These are phyloP conservation scores for Euphorbia corollata DNA, from an alignment of 441 rosid genomes.

Conservation along the genomic window DNA sequence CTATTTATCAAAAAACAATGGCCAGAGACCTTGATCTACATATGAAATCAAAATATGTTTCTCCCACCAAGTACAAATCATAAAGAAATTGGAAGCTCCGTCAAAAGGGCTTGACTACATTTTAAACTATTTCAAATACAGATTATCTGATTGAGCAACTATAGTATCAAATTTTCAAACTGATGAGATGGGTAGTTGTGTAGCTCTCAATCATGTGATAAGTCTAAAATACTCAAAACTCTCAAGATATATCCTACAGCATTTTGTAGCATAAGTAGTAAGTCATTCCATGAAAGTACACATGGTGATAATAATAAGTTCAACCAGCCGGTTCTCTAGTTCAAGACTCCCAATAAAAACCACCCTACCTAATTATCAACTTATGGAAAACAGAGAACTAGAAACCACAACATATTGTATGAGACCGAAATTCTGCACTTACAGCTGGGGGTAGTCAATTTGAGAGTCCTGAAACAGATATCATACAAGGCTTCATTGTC, in stretches of 20 bases:
- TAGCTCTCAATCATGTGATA: neutral
- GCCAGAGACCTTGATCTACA: too few relatives aligned
- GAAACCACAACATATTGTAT: neutral
- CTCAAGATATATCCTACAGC: neutral
- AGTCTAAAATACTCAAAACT: too few relatives aligned
- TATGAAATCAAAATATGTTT: too few relatives aligned
- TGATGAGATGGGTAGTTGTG: neutral
- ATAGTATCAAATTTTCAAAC: neutral
- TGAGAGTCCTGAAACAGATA: conserved; percentile 25
- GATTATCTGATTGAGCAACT: too few relatives aligned
- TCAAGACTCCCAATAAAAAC: neutral
- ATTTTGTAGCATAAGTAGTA: neutral
- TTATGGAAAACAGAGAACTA: neutral
- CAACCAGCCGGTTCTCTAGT: neutral
- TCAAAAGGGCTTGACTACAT: too few relatives aligned
- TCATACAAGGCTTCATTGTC: conserved; percentile 26
- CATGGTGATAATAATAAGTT: neutral
- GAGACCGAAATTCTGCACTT: conserved; percentile 6
- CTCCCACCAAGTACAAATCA: too few relatives aligned
- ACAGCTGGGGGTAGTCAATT: conserved; percentile 25
- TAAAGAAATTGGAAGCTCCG: too few relatives aligned
- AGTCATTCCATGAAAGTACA: neutral
- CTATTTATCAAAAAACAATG: too few relatives aligned
- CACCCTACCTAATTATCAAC: neutral
- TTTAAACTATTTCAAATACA: too few relatives aligned